Base-by-base conservation (phyloP, 306 rosid species). In the Sicyos edulis region DNA sequence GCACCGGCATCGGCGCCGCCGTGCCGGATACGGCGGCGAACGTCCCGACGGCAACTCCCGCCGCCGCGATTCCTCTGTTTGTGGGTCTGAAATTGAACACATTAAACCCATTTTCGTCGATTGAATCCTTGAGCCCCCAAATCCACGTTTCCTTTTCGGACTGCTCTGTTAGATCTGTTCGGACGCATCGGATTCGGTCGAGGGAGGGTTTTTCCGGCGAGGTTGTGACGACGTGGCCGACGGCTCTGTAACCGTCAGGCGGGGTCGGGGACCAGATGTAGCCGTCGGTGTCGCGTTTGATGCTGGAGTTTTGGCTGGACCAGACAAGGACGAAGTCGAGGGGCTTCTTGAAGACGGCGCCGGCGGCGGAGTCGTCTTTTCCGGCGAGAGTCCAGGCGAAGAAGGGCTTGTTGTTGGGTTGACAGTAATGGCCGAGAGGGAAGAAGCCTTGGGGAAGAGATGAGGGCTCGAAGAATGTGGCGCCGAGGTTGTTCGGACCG, bases 241-340 rank as follows among this genome's bases (percentile, higher is more conserved):
- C 24, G 7, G 96, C 88, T 77, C 80, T 83, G 70, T 92, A 92
- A 5, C 97, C 96, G 11, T 77, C 61, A 0, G 90, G 89, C 6
- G 97, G 75, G 0, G 69, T 74, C 47, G 97, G 97, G 24, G 81
- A 58, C 97, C 96, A 92, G 62, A 92, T 34, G 60, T 83, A 92
- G n/a, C 83, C 86, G 55, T 80, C 54, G 16, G 59, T 76, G 26
- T 90, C 88, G 73, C 82, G 81, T 71, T 79, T 76, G 49, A 80
- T 76, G 0, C 54, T 70, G 45, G 63, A 14, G 3, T 85, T 74
- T 62, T 77, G 74, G 17, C 89, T 92, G 71, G 69, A 81, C 91
- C 89, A 92, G n/a, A 85, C 78, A 5, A 88, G 87, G 9, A 75
- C 74, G 75, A 88, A 92, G 74, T 85, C 91, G 20, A 80, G 5